phyloP scores from a whole-genome alignment of 129 eudicot species.

The sunflower (Helianthus annuus) region DNA sequence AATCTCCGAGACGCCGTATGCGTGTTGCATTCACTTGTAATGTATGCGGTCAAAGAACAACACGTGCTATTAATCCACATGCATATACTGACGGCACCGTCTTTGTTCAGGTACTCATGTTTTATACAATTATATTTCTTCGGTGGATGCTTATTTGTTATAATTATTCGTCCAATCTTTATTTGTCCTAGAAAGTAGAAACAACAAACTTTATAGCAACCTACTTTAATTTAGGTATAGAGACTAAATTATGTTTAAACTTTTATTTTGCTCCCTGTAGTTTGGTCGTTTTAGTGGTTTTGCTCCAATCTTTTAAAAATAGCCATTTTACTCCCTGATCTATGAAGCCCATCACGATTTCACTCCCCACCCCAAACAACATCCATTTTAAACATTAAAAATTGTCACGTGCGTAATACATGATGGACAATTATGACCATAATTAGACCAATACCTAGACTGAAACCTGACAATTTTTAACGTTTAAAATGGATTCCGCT shows the following conservation, averaged over 20 bases:
- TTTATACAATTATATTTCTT: not conserved
- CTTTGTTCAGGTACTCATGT: conserved; percentile 17
- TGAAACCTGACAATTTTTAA: no score
- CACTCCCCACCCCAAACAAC: no score
- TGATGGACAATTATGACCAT: no score
- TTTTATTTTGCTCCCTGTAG: no score
- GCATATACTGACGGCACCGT: conserved; percentile 25
- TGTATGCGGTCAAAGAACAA: conserved; percentile 25
- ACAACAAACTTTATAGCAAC: not conserved
- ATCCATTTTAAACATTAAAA: no score
- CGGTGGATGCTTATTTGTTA: not conserved
- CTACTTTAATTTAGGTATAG: not conserved
- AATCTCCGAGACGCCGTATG: conserved; percentile 24
- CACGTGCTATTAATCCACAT: conserved; percentile 29
- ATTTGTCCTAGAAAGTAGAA: not conserved
- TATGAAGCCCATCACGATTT: no score
- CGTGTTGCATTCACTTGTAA: conserved; percentile 30
- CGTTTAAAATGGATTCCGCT: no score
- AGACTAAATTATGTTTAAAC: not conserved
- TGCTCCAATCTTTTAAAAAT: no score
- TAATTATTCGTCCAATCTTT: not conserved
- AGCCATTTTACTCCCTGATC: no score
- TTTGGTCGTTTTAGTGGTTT: no score
- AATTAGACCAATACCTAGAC: no score
- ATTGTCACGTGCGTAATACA: no score